These are phyloP conservation scores for Vaccinium vitisidaea DNA, from an alignment of 148 eudicot genomes.

Conservation along the genomic window DNA sequence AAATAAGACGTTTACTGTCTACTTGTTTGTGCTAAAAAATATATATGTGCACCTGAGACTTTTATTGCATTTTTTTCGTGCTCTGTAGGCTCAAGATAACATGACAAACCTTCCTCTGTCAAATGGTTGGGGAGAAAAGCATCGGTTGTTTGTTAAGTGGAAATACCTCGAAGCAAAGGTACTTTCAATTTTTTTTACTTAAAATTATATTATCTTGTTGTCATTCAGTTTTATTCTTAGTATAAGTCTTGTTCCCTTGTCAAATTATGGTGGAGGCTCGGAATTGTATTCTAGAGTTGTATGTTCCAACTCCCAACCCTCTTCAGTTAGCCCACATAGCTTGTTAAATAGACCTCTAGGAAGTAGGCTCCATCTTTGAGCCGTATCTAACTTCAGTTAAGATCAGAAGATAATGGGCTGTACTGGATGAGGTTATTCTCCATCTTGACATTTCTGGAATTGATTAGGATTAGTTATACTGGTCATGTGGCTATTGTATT, in stretches of 20 bases:
- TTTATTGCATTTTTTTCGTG: not conserved
- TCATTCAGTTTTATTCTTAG: not conserved
- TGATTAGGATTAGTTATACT: not conserved
- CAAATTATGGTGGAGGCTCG: not conserved
- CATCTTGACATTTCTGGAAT: not conserved
- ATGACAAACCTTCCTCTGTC: constrained; percentile 78
- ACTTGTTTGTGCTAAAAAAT: not conserved
- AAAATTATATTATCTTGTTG: not conserved
- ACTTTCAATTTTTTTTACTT: constrained; percentile 19
- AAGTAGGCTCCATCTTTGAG: not conserved
- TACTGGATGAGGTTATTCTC: not conserved
- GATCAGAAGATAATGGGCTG: not conserved
- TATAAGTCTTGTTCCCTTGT: not conserved
- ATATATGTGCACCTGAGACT: not conserved
- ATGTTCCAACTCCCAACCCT: not conserved
- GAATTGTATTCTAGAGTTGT: not conserved
- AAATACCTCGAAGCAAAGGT: constrained; percentile 95
- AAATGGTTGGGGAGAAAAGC: constrained; percentile 99
- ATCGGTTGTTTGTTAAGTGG: constrained; percentile 77
- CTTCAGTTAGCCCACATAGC: not conserved
- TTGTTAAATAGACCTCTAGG: not conserved
- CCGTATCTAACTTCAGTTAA: not conserved
- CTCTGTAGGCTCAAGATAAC: constrained; percentile 91
- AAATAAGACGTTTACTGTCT: not conserved
- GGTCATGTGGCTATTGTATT: not conserved